phyloP scores from a whole-genome alignment of 78 protist species.

The Dictyostelium brefeldianum region DNA sequence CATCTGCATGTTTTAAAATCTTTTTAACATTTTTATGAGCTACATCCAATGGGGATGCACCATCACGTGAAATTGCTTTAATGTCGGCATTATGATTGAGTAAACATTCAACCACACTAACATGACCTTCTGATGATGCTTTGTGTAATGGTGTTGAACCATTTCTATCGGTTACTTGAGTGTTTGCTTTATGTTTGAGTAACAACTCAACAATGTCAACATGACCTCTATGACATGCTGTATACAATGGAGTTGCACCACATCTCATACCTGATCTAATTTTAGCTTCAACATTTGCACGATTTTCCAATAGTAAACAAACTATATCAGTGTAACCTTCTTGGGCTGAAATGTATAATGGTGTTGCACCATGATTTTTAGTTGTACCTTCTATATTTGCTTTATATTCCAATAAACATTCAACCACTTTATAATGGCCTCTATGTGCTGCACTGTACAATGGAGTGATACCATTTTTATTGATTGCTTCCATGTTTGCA shows the following conservation, averaged over 20 bases:
- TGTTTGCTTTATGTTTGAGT: slow-evolving; percentile 27
- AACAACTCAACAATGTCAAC: slow-evolving; percentile 61
- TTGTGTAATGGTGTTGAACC: slow-evolving; percentile 73
- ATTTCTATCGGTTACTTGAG: slow-evolving; percentile 83
- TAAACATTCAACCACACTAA: slow-evolving; percentile 64
- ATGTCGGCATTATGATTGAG: slow-evolving; percentile 62
- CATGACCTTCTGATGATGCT: slow-evolving; percentile 72
- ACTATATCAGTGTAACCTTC: slow-evolving; percentile 75
- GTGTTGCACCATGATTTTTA: slow-evolving; percentile 78
- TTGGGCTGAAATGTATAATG: slow-evolving; percentile 68
- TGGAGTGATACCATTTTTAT: slow-evolving; percentile 80
- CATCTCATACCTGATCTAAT: slow-evolving; percentile 81
- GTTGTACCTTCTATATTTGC: slow-evolving; percentile 80
- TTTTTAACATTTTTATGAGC: slow-evolving; percentile 71
- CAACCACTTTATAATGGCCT: slow-evolving; percentile 71
- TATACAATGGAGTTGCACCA: slow-evolving; percentile 76
- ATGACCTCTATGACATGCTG: slow-evolving; percentile 75
- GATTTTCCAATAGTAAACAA: slow-evolving; percentile 27
- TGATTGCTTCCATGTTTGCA: slow-evolving; percentile 81
- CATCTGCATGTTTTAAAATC: slow-evolving; percentile 38
- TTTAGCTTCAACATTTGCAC: slow-evolving; percentile 76
- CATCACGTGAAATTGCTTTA: slow-evolving; percentile 51
- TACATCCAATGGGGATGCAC: slow-evolving; percentile 28
- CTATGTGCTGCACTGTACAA: slow-evolving; percentile 74
- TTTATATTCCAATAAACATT: slow-evolving; percentile 51